phyloP scores from a whole-genome alignment of 768 basidiomycete genomes.

The Auriscalpium vulgare region DNA sequence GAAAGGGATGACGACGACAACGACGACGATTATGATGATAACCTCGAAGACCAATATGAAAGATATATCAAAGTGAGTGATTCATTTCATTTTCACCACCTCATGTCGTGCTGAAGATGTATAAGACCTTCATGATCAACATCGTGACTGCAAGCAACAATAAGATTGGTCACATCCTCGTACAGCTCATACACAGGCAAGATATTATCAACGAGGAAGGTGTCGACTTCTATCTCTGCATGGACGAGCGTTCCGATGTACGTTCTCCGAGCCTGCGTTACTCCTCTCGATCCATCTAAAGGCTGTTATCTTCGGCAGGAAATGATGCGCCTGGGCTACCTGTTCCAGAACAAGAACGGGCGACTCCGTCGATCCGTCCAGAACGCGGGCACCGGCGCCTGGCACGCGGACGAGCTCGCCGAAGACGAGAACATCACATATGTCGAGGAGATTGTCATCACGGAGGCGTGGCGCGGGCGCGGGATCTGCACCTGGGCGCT shows the following conservation, averaged over 20 bases:
- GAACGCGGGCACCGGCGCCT: not conserved
- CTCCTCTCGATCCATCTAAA: not conserved
- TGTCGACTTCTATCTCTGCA: not conserved
- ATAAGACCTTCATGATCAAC: not conserved
- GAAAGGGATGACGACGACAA: not conserved
- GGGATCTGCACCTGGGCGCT: not conserved
- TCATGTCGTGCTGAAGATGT: not conserved
- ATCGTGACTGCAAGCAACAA: not conserved
- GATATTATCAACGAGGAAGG: not conserved
- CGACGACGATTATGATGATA: too few species aligned
- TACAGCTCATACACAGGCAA: not conserved
- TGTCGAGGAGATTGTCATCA: not conserved
- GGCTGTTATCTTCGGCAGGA: not conserved
- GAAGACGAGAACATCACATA: not conserved
- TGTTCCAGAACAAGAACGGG: not conserved
- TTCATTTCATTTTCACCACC: not conserved
- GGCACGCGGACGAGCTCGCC: not conserved
- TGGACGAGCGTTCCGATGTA: not conserved
- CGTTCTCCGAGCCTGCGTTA: not conserved
- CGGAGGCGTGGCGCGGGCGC: not conserved
- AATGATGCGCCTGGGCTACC: not conserved
- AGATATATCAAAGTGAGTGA: not conserved
- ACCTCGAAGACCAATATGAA: too few species aligned
- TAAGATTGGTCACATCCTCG: not conserved
- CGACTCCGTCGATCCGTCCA: not conserved